Evolutionary conservation across 768 basidiomycete genomes (phyloP).

Genomic region (Polyporus arcularius): DNA sequence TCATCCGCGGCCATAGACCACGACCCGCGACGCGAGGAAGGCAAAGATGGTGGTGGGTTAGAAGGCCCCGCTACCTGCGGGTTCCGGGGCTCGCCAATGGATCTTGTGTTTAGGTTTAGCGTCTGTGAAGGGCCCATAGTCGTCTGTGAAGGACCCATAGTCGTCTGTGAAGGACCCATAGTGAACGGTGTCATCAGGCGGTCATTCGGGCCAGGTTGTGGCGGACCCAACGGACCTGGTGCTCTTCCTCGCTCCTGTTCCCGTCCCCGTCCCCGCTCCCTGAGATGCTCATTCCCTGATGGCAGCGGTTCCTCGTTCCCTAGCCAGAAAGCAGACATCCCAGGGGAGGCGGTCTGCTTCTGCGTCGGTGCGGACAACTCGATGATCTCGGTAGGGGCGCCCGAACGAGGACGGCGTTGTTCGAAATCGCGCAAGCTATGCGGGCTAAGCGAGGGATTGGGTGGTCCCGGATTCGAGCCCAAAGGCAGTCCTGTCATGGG

Average conservation of each 20-base stretch:
- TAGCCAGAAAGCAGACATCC: conserved; percentile 24
- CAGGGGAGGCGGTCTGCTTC: conserved; percentile 13
- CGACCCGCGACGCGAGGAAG: conserved; percentile 24
- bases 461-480: conserved; percentile 5
- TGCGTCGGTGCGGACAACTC: conserved; percentile 20
- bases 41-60: conserved; percentile 21
- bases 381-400: conserved; percentile 28
- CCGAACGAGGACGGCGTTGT: conserved; percentile 24
- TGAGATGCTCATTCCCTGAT: background rate
- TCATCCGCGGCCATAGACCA: conserved; percentile 24
- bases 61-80: conserved; percentile 6
- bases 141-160: too few species aligned
- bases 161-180: conserved; percentile 26
- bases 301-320: conserved; percentile 21
- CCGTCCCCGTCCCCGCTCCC: conserved; percentile 25
- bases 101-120: conserved; percentile 5
- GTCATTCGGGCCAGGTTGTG: conserved; percentile 28
- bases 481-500: conserved; percentile 14
- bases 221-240: conserved; percentile 21
- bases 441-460: conserved; percentile 12
- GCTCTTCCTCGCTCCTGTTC: conserved; percentile 28
- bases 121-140: too few species aligned
- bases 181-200: conserved; percentile 33
- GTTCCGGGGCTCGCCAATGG: conserved; percentile 21
- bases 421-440: conserved; percentile 24